Base-by-base conservation (phyloP, 2,329 filamentous ascomycete genomes). In the Microdochium paspali region DNA sequence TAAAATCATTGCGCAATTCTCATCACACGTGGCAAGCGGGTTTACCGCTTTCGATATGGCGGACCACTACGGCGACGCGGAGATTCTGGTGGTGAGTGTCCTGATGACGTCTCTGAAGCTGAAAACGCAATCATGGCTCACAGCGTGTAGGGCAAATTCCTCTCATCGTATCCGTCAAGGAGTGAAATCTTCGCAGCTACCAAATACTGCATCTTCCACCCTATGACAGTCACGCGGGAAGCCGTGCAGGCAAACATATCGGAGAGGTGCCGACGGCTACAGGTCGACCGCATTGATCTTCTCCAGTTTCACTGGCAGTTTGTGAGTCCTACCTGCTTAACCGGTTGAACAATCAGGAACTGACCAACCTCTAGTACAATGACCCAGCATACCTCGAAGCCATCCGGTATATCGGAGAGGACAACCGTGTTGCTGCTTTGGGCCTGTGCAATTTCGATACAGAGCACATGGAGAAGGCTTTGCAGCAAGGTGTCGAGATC, bases 271-370 rank as follows among this genome's bases (percentile, higher is more conserved):
- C 55, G 60, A 26, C 53, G 64, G 4, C 53, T 66, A 10, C 35
- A 40, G 35, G 56, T 56, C 10, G 62, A 61, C 4, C 53, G 58
- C 20, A 56, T 66, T 21, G 62, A 66, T 18, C 51, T 66, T 25
- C 48, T 66, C 13, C 62, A 66, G 50, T 64, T 66, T 49, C 63
- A 66, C 40, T 66, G 63, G 63, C 54, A 62, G 20, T 53, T 63
- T 53, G 62, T 65, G 52, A 50, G 62, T 56, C 12, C n/a, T n/a
- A n/a, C n/a, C n/a, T n/a, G n/a, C n/a, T n/a, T n/a, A n/a, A n/a
- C n/a, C n/a, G n/a, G n/a, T n/a, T n/a, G n/a, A n/a, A n/a, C n/a
- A n/a, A n/a, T n/a, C n/a, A n/a, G n/a, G n/a, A 15, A 28, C 26
- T 28, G 21, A 10, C 9, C 23, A 21, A 25, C 18, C 46, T 53